phyloP scores from a whole-genome alignment of 2,329 filamentous ascomycete species.

The Ramularia endophylla region DNA sequence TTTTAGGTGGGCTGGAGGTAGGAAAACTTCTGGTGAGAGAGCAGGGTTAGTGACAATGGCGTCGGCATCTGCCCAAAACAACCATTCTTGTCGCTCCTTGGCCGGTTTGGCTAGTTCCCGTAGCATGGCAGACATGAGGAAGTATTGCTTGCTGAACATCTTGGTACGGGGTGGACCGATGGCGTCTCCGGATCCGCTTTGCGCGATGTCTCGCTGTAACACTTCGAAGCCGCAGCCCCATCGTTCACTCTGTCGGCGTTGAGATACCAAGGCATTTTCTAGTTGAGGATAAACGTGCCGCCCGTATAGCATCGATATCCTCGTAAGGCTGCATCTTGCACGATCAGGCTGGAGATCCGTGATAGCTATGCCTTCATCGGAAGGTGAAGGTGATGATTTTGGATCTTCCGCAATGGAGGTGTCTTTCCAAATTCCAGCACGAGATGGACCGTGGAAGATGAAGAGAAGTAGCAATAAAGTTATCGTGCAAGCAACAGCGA shows the following conservation, averaged over 20 bases:
- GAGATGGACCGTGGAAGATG: too few relatives aligned
- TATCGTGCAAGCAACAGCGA: too few relatives aligned
- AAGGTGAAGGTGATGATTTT: too few relatives aligned
- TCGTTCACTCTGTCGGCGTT: slow-evolving; percentile 6
- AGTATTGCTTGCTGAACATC: slow-evolving; percentile 15
- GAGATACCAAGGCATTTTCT: slow-evolving; percentile 4
- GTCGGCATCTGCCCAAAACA: slow-evolving; percentile 28
- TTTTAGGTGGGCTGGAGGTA: slow-evolving; percentile 25
- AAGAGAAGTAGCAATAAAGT: too few relatives aligned
- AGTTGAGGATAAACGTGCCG: slow-evolving; percentile 5
- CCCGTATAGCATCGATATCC: slow-evolving; percentile 13
- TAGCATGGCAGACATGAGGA: slow-evolving; percentile 14
- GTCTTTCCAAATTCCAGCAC: too few relatives aligned
- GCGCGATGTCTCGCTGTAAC: slow-evolving; percentile 8
- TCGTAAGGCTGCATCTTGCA: neutral
- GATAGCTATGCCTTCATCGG: too few relatives aligned
- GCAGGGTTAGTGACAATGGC: slow-evolving; percentile 26
- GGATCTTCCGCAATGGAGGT: too few relatives aligned
- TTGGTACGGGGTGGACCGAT: too few relatives aligned
- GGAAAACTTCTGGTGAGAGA: slow-evolving; percentile 28
- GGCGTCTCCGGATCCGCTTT: too few relatives aligned
- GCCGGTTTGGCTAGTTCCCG: slow-evolving; percentile 26
- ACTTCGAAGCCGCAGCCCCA: slow-evolving; percentile 8
- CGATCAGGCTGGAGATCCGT: neutral
- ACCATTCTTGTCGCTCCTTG: slow-evolving; percentile 24